Evolutionary conservation across 805 yeast species (phyloP), one percentile per base, ranked within the genome.

Genomic region (Saccharomyces eubayanus): DNA sequence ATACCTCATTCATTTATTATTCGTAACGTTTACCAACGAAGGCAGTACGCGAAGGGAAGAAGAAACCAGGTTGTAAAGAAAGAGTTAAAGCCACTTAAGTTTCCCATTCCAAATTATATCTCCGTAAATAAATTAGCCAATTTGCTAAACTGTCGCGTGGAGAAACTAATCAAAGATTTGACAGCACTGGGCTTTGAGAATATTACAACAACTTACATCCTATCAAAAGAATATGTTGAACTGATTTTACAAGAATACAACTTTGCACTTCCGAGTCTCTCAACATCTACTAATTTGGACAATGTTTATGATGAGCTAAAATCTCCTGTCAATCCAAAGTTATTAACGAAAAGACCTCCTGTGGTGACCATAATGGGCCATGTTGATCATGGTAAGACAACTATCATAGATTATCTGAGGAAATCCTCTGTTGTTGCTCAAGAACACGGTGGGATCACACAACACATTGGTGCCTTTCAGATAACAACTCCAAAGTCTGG

Each of bases 291-390:
- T 55, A 75, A 62, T 49, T 71, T 76, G 51, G 77, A 76, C n/a
- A 73, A 76, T 5, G 84, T 87, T 2, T 77, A 77, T 12, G 84
- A 82, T 56, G 70, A 85, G 51, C 81, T 84, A 57, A 82, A 89
- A 16, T 75, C 79, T 14, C 80, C 83, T 0, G 61, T 64, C 20
- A 65, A 73, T 1, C 80, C 87, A 0, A 75, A 72, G 1, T 63
- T 70, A 24, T 67, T 85, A 57, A 81, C 80, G 47, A 76, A 83
- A 6, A 75, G 98, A 59, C 90, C 99, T 0, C 99, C 99, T 0
- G 85, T 94, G 27, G 97, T 94, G 5, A 91, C 99, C 0, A 88
- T 94, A 51, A 94, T 94, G 98, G 99, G 99, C 2, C 99, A 94
- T 69, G 99, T 94, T 30, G 99, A 94, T 70, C 99, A 94, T 66